Evolutionary conservation across 176 grass and related monocot species (phyloP), one percentile per base, ranked within the genome.

Genomic region (Zoysia pacifica): DNA sequence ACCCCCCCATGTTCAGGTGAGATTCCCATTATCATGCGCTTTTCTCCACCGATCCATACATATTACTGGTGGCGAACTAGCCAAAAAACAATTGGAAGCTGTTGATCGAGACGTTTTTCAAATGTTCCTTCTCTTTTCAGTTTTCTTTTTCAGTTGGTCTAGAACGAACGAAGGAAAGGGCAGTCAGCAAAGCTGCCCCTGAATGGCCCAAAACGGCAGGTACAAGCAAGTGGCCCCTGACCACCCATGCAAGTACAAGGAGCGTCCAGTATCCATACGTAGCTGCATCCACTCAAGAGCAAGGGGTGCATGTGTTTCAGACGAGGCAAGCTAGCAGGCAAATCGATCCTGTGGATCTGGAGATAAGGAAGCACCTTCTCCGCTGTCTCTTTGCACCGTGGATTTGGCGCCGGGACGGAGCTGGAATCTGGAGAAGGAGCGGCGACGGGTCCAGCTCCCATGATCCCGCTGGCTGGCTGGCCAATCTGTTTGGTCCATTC

Each of bases 11-110:
- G 55, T 62, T 81, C 67, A 47, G 52, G 42, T 67, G 54, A 78
- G 76, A 67, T 79, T 54, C 76, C 76, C 62, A 79, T 67, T 67
- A 78, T 28, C 37, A 20, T 28, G 28, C 28, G n/a, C 18, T 20
- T 56, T 15, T 4, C 28, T 28, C 28, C 28, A 28, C 28, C 56
- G 18, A 60, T 60, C 9, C 56, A 9, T 45, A 45, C 3, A 11
- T 6, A 75, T 52, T 15, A 53, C 53, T 43, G 76, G 65, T 39
- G 37, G 6, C 41, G 9, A 52, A 18, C 45, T 39, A 11, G 19
- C 47, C 63, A 63, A 64, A n/a, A 37, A 36, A 37, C 8, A 19
- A n/a, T 2, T 58, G n/a, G 55, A 1, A 59, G 18, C 5, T 20
- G 55, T 0, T 18, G 55, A 59, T 6, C 28, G 56, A 20, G 2